Percentiles rank a stretch among this genome's conserved stretches.
Evolutionary conservation across 2,329 filamentous ascomycete genomes (phyloP).

Genomic region (Botryotinia calthae): DNA sequence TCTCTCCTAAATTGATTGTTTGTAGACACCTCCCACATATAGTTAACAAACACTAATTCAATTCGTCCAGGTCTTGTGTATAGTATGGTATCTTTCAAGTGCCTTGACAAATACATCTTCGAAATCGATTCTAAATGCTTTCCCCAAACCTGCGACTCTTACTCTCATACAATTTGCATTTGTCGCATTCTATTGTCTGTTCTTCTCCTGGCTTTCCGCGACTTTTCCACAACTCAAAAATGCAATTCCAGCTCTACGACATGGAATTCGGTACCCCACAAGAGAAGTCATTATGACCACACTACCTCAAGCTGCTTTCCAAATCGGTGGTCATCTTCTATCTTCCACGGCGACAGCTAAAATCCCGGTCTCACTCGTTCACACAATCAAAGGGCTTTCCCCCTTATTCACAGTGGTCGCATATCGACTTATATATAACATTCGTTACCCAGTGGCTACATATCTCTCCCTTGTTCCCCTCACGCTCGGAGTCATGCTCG

Average conservation of each 20-base stretch:
- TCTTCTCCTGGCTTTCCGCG: conserved; percentile 72
- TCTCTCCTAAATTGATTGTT: conserved; percentile 88
- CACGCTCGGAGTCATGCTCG: conserved; percentile 91
- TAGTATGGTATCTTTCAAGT: conserved; percentile 92
- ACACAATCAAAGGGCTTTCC: conserved; percentile 97
- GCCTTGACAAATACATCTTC: conserved; percentile 97
- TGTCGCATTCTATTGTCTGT: conserved; percentile 82
- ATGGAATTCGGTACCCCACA: conserved; percentile 79
- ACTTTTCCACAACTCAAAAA: conserved; percentile 68
- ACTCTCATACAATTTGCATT: conserved; percentile 93
- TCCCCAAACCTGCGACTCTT: conserved; percentile 85
- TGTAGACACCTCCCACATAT: conserved; percentile 32
- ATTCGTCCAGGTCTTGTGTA: conserved; percentile 67
- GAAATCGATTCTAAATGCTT: conserved; percentile 91
- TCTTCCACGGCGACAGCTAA: conserved; percentile 91
- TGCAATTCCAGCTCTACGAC: conserved; percentile 73
- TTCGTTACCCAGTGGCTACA: conserved; percentile 81
- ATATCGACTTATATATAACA: conserved; percentile 85
- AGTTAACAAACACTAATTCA: conserved; percentile 25
- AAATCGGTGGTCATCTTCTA: conserved; percentile 88
- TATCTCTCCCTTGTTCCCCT: conserved; percentile 89
- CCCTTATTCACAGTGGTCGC: conserved; percentile 93
- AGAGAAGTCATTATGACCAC: conserved; percentile 81
- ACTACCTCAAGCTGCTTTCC: conserved; percentile 87
- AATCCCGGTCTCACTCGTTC: conserved; percentile 94